Evolutionary conservation across 495 filamentous ascomycete species (phyloP), one percentile per base, ranked within the genome.

Genomic region (Aspergillus kassunensis): DNA sequence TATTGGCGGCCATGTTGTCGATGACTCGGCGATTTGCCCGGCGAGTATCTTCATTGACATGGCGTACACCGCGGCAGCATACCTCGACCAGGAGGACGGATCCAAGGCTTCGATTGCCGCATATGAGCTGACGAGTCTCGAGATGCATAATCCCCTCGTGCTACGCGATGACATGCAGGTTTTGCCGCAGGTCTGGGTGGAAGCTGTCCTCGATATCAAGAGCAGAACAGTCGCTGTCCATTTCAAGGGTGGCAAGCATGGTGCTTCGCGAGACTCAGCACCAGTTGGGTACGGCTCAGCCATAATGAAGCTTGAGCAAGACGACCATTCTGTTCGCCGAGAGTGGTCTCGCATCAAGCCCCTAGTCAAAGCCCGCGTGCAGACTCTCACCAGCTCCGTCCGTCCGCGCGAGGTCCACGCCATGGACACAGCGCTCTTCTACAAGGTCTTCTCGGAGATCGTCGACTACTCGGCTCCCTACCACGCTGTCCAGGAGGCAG

Each of bases 41-140:
- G 29, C 27, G n/a, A 23, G 37, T 1, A 21, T 52, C 8, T 52
- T 52, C 40, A 35, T 34, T 10, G 49, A 52, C 15, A 52, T 52
- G 49, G 39, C 49, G 4, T 36, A 20, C 15, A 46, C 44, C 2
- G 49, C 49, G n/a, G 49, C 49, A 3, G 19, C 18, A 0, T 24
- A 36, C 43, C 29, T 33, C 6, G 16, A 46, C 5, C 27, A 46
- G 29, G 44, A 46, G 6, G 18, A 13, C 11, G 44, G 29, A 8
- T 3, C 10, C 2, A 27, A n/a, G 13, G 20, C 40, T 4, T 4
- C 15, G 1, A 6, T 40, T 12, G 10, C 2, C 1, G 29, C 15
- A 1, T 27, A 43, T 12, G 24, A 27, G 20, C 40, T 43, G 15
- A 20, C 18, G 6, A n/a, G n/a, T n/a, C n/a, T n/a, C n/a, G 15